Base-by-base conservation (phyloP, 208 protist genomes). In the Jaenimonas drosophilae region DNA sequence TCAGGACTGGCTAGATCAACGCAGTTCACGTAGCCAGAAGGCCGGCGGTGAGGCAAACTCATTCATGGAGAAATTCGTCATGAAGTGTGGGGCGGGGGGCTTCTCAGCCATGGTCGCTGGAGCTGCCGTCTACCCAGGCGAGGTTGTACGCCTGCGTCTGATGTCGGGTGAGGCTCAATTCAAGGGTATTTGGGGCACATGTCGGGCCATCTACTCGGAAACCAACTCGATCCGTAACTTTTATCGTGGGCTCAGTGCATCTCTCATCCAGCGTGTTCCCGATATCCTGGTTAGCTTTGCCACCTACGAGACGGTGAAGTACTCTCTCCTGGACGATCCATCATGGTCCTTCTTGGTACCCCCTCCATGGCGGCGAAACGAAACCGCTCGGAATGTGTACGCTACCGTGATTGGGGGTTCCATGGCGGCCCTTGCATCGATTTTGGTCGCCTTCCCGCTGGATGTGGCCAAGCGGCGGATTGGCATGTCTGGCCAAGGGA, bases 291-390 rank as follows among this genome's bases (percentile, higher is more conserved):
- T 94, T 16, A 85, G 67, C 64, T 94, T 94, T 28, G 79, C 86
- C 23, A 87, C 78, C 0, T 94, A 94, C 28, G 86, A 94, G 45
- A 94, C 78, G 11, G 50, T 90, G 19, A 94, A 94, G 59, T 91
- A 90, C 43, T 42, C 50, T 2, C 25, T 91, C 11, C 40, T 90
- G 2, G 79, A 89, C 39, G 61, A 63, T 34, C 54, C 61, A 0
- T 44, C 63, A 33, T 51, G 46, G 17, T 44, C 49, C 23, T 54
- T 83, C 41, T 72, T 75, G 45, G 27, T 51, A n/a, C n/a, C n/a
- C n/a, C n/a, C n/a, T n/a, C n/a, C n/a, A n/a, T n/a, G n/a, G n/a
- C 12, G 39, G 38, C 19, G 42, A 55, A 33, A 37, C 49, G 21
- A 53, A 47, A 2, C 59, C 46, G 63, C 59, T 3, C 47, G 63